Evolutionary conservation across 805 yeast genomes (phyloP).

Genomic region (Starmerella sp.): DNA sequence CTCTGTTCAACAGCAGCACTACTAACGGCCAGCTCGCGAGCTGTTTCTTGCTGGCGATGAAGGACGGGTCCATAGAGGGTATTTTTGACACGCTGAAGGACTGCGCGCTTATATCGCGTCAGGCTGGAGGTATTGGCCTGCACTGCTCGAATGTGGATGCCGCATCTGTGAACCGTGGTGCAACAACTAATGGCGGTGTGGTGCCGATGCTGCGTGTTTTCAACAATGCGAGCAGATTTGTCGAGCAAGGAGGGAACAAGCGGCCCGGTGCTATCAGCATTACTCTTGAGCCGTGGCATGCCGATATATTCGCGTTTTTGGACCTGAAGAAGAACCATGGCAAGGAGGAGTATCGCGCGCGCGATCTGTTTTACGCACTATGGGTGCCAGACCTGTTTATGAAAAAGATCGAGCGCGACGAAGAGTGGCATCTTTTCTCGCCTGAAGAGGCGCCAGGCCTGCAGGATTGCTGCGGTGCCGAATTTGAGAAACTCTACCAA

Average conservation of each 20-base stretch:
- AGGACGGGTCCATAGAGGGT: slow-evolving; percentile 86
- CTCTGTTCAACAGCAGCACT: slow-evolving; percentile 73
- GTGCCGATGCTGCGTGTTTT: slow-evolving; percentile 90
- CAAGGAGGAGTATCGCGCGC: slow-evolving; percentile 80
- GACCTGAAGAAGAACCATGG: slow-evolving; percentile 86
- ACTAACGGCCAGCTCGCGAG: slow-evolving; percentile 67
- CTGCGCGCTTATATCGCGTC: slow-evolving; percentile 78
- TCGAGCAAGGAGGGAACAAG: slow-evolving; percentile 94
- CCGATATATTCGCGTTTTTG: slow-evolving; percentile 71
- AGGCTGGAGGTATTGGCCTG: slow-evolving; percentile 89
- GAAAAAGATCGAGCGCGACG: slow-evolving; percentile 65
- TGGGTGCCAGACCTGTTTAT: slow-evolving; percentile 93
- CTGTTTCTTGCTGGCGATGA: slow-evolving; percentile 80
- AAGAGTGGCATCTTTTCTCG: slow-evolving; percentile 77
- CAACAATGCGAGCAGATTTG: slow-evolving; percentile 88
- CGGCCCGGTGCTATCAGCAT: slow-evolving; percentile 93
- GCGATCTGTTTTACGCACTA: slow-evolving; percentile 81
- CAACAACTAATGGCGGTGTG: slow-evolving; percentile 72
- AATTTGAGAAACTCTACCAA: slow-evolving; percentile 56
- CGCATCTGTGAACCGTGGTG: slow-evolving; percentile 35
- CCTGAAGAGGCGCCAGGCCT: slow-evolving; percentile 80
- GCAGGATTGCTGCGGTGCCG: slow-evolving; percentile 66
- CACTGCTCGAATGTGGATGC: slow-evolving; percentile 78
- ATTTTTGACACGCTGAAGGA: slow-evolving; percentile 77
- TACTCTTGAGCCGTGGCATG: slow-evolving; percentile 93